Percentiles rank a stretch among this genome's conserved stretches.
Evolutionary conservation across 495 filamentous ascomycete species (phyloP).

Genomic region (Lepidopterella palustris): DNA sequence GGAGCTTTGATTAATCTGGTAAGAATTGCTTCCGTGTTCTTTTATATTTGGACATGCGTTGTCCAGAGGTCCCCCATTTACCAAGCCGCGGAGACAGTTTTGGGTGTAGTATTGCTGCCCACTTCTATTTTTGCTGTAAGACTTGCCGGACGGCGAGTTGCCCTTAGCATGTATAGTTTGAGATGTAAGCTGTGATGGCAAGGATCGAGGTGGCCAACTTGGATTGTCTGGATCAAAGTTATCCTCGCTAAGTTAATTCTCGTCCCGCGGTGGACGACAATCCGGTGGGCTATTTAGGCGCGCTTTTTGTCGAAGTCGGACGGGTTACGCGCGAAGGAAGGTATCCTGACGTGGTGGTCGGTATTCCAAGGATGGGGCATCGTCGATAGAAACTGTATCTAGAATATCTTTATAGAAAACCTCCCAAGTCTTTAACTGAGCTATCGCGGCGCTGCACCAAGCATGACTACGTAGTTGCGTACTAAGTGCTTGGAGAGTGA

Average conservation of each 20-base stretch:
- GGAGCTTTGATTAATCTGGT: conserved; percentile 15
- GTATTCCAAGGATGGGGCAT: conserved; percentile 22
- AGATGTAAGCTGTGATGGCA: conserved; percentile 30
- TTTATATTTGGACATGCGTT: conserved; percentile 40
- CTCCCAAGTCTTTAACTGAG: conserved; percentile 18
- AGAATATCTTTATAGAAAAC: conserved; percentile 20
- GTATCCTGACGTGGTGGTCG: conserved; percentile 11
- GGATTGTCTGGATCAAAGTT: conserved; percentile 21
- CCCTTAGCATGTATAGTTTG: conserved; percentile 30
- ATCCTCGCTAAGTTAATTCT: conserved; percentile 15
- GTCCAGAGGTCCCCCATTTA: conserved; percentile 37
- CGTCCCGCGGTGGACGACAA: conserved; percentile 7
- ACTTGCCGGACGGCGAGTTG: conserved; percentile 29
- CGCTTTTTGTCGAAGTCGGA: conserved; percentile 16
- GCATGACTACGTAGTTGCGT: conserved; percentile 9
- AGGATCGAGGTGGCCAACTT: conserved; percentile 13
- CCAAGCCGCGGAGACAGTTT: conserved; percentile 43
- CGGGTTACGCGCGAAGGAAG: conserved; percentile 17
- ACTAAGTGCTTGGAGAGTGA: conserved; percentile 19
- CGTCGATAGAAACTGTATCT: conserved; percentile 5
- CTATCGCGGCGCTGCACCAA: conserved; percentile 11
- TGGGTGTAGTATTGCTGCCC: conserved; percentile 41
- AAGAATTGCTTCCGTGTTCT: conserved; percentile 14
- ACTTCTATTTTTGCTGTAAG: background rate
- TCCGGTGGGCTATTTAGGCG: background rate